Conservation (phyloP, 495 filamentous ascomycete genomes). For the Xylaria cubensis region DNA sequence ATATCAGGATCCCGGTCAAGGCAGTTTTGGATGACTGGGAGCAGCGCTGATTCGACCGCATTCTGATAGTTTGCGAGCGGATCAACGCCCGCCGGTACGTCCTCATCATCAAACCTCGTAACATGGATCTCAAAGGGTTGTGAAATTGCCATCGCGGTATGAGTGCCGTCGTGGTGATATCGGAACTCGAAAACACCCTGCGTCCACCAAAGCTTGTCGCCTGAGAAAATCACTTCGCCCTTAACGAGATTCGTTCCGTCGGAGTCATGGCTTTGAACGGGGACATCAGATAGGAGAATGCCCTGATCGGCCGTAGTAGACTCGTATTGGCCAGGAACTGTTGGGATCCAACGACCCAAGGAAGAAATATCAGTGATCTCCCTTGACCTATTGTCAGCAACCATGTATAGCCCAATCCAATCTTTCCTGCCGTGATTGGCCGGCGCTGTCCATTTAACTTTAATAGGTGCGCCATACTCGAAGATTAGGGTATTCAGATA, state of each 20-base stretch:
- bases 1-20: slow-evolving; percentile 92
- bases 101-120: slow-evolving; percentile 73
- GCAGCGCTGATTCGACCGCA: slow-evolving; percentile 74
- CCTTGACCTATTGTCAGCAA: slow-evolving; percentile 88
- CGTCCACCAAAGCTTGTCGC: slow-evolving; percentile 97
- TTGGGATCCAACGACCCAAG: slow-evolving; percentile 89
- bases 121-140: slow-evolving; percentile 91
- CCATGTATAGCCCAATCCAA: slow-evolving; percentile 94
- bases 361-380: slow-evolving; percentile 83
- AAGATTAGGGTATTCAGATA: slow-evolving; percentile 75
- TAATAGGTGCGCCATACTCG: slow-evolving; percentile 90
- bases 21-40: slow-evolving; percentile 87
- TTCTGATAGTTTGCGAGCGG: slow-evolving; percentile 37
- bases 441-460: slow-evolving; percentile 90
- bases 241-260: slow-evolving; percentile 58
- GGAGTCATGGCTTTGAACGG: slow-evolving; percentile 56
- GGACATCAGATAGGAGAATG: slow-evolving; percentile 71
- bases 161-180: slow-evolving; percentile 93
- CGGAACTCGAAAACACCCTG: slow-evolving; percentile 95
- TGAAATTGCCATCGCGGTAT: slow-evolving; percentile 96
- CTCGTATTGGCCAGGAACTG: slow-evolving; percentile 77
- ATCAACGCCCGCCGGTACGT: slow-evolving; percentile 50
- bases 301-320: slow-evolving; percentile 77
- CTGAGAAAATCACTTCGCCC: slow-evolving; percentile 87
- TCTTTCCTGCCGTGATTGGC: slow-evolving; percentile 90